Evolutionary conservation across 495 filamentous ascomycete genomes (phyloP), one percentile per base, ranked within the genome.

Genomic region (Tuber calosporum): DNA sequence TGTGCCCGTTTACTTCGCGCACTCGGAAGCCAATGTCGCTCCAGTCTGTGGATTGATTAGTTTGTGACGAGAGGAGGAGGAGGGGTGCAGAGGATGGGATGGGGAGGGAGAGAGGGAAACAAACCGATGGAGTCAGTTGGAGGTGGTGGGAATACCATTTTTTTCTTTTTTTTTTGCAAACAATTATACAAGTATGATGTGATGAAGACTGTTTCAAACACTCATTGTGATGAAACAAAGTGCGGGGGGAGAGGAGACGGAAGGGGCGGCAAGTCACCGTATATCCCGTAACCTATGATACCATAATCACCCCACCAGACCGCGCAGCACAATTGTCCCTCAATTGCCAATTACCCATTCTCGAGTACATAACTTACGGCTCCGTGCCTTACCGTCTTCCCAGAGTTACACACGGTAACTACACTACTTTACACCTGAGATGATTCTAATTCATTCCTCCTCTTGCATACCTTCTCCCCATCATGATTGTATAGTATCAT

Each of bases 1-100:
- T 86, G 78, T 93, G 91, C 78, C 91, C 90, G 80, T 92, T 92
- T 71, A 92, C 91, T 87, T 97, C 93, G 68, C 93, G 92, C 71
- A 97, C 89, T 81, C 87, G 88, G 85, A 98, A 98, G 72, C 94
- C 94, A 66, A 98, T 87, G 81, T 97, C 89, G 78, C 85, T 86
- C 94, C 94, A 97, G 87, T 97, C 93, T 86, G 83, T 77, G 26
- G 11, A 62, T 72, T 38, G 62, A 69, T 71, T 45, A 66, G 36
- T 22, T 66, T 40, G 26, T 36, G 26, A 40, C 17, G 15, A 17
- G n/a, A 41, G 66, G 38, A 34, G 13, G 26, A 26, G 53, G 22
- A 13, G 17, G n/a, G n/a, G n/a, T n/a, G n/a, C n/a, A n/a, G n/a
- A n/a, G n/a, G n/a, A n/a, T n/a, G n/a, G n/a, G n/a, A n/a, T n/a